Conservation (phyloP, 2,329 filamentous ascomycete species). For the Lecanicillium sp. region DNA sequence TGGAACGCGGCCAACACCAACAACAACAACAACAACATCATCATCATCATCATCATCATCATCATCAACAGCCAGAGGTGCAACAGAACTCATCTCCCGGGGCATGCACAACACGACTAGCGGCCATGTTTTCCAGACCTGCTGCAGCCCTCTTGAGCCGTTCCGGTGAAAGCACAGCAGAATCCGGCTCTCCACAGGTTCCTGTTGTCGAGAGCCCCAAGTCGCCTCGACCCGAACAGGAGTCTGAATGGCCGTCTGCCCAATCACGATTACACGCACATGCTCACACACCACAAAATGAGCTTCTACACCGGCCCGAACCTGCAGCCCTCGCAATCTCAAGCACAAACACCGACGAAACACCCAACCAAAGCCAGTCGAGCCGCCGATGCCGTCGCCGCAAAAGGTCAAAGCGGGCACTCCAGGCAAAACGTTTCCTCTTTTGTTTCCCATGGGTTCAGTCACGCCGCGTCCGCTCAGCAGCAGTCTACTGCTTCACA, state of each 20-base stretch:
- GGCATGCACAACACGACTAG: background rate
- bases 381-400: constrained; percentile 10
- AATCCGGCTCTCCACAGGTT: constrained; percentile 18
- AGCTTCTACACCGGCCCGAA: too few species aligned
- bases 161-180: background rate
- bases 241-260: background rate
- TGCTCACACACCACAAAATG: constrained; percentile 14
- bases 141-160: background rate
- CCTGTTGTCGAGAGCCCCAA: constrained; percentile 2
- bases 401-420: constrained; percentile 10
- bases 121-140: background rate
- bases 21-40: too few species aligned
- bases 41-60: too few species aligned
- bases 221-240: background rate
- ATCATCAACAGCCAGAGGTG: too few species aligned
- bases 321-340: too few species aligned
- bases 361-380: too few species aligned
- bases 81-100: too few species aligned
- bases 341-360: too few species aligned
- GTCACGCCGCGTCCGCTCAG: constrained; percentile 43
- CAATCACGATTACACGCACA: background rate
- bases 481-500: constrained; percentile 53
- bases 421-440: constrained; percentile 32
- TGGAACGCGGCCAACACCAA: background rate
- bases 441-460: constrained; percentile 48